Conservation (phyloP, 768 basidiomycete genomes). For the Sistotremastrum suecicum region DNA sequence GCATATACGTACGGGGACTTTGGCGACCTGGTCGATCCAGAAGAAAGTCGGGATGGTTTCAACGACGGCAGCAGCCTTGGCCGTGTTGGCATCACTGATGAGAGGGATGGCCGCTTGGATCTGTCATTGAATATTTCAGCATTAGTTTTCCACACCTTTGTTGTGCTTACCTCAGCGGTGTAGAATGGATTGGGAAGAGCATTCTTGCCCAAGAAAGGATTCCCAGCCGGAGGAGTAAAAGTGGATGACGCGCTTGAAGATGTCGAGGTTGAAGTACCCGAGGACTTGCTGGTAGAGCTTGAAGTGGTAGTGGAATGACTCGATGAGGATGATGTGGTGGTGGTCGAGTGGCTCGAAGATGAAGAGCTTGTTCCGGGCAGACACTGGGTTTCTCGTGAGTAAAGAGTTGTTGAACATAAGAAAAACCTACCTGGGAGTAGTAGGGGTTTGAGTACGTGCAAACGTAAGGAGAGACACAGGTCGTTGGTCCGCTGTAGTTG, state of each 20-base stretch:
- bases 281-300: too few species aligned
- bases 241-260: slow-evolving; percentile 15
- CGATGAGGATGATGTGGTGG: slow-evolving; percentile 4
- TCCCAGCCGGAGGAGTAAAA: slow-evolving; percentile 28
- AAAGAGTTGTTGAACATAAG: too few species aligned
- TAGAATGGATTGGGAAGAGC: slow-evolving; percentile 5
- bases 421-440: slow-evolving; percentile 15
- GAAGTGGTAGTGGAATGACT: slow-evolving; percentile 1
- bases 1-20: neutral
- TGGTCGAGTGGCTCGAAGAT: slow-evolving; percentile 2
- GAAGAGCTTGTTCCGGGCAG: slow-evolving; percentile 7
- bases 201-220: slow-evolving; percentile 37
- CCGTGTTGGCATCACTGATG: slow-evolving; percentile 8
- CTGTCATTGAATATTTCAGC: too few species aligned
- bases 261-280: slow-evolving; percentile 9
- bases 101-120: too few species aligned
- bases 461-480: slow-evolving; percentile 18
- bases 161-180: too few species aligned
- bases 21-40: neutral
- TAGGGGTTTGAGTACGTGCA: slow-evolving; percentile 18
- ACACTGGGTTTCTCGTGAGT: slow-evolving; percentile 2
- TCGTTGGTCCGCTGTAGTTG: slow-evolving; percentile 13
- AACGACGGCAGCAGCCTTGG: slow-evolving; percentile 9
- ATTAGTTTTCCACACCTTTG: too few species aligned
- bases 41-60: slow-evolving; percentile 8